Base-by-base conservation (phyloP, 2,329 filamentous ascomycete genomes). In the Epichloe sylvatica region DNA sequence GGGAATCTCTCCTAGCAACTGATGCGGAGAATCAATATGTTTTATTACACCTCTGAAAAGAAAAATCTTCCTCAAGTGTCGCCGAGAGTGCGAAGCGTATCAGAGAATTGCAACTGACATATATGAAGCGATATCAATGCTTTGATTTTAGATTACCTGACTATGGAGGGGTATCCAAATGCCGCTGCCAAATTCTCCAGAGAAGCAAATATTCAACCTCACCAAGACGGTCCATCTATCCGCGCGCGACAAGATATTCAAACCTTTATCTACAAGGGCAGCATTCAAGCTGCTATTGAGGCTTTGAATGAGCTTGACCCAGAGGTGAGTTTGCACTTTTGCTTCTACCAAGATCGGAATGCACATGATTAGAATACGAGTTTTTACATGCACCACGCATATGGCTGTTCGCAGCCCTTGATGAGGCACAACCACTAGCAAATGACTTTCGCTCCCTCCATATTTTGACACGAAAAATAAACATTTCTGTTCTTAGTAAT, bases 311-410 rank as follows among this genome's bases (percentile, higher is more conserved):
- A 95, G 57, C 71, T 94, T 35, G 87, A 95, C 57, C 86, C 89
- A 57, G 82, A 92, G 78, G 92, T 98, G 81, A 70, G 86, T 63
- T 41, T 19, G 30, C 11, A n/a, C 37, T 38, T 45, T 40, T 25
- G 5, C 9, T 9, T 17, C 15, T 17, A 35, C 35, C 12, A 37
- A 21, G 15, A 2, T 21, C 17, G 19, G 33, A 37, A 33, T 33
- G 21, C 38, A 45, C 70, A 90, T 92, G 92, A 98, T 98, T 95
- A 95, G 75, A 86, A 75, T 63, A 66, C 63, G 73, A 77, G 76
- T 84, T 90, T 34, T 81, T 94, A 76, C 91, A 98, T 98, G 92
- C 92, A 98, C 92, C 92, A 98, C 92, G 89, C 92, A 88, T 92
- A 97, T 80, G 75, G 75, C 77, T 80, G 49, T 45, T 81, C 78